Percentiles rank a stretch among this genome's conserved stretches.
Conservation (phyloP, 306 rosid species). For the Morella rubra region DNA sequence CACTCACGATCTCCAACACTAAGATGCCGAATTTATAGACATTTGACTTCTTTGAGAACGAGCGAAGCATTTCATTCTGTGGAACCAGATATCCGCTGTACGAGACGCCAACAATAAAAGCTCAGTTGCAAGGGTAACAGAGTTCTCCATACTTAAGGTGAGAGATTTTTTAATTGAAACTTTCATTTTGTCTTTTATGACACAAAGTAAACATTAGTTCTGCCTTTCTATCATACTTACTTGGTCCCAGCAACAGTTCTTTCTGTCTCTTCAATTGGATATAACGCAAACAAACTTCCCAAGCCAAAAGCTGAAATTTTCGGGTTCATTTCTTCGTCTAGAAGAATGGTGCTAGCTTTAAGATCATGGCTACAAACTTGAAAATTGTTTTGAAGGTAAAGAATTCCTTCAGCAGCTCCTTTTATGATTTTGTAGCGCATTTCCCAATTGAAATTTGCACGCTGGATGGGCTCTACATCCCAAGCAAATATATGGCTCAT, state of each 20-base stretch:
- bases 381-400: constrained; percentile 55
- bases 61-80: too few species aligned
- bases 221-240: constrained; percentile 26
- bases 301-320: constrained; percentile 54
- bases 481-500: constrained; percentile 7
- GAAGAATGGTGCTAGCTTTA: constrained; percentile 44
- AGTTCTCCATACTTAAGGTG: too few species aligned
- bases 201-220: too few species aligned
- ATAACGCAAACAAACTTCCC: constrained; percentile 29
- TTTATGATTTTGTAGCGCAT: constrained; percentile 36
- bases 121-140: too few species aligned
- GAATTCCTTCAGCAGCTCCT: constrained; percentile 39
- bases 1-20: too few species aligned
- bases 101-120: too few species aligned
- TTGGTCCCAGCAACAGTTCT: constrained; percentile 33
- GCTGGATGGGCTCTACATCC: constrained; percentile 33
- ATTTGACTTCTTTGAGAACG: too few species aligned
- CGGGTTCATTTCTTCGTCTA: constrained; percentile 41
- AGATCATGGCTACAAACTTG: constrained; percentile 31
- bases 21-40: too few species aligned
- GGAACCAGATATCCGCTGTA: too few species aligned
- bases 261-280: constrained; percentile 36
- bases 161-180: too few species aligned
- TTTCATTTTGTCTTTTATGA: too few species aligned
- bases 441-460: constrained; percentile 31